A percentile compares a stretch with the other conserved stretches of the same genome.
Evolutionary conservation across 2,329 filamentous ascomycete species (phyloP).

Genomic region (Ascochyta clinopodiicola): DNA sequence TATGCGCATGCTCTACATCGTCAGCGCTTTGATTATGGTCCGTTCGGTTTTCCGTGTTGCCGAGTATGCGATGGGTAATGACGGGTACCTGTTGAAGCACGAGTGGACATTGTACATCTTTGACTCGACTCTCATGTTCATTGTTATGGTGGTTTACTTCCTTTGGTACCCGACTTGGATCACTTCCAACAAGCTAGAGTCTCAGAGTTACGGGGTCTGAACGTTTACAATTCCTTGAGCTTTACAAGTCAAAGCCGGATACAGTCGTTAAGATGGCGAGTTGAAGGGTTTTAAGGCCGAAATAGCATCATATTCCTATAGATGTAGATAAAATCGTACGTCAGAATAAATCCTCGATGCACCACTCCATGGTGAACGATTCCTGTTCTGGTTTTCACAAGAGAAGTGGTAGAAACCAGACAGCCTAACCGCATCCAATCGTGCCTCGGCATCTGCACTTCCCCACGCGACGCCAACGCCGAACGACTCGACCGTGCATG

Average conservation of each 20-base stretch:
- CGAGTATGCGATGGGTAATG: conserved; percentile 55
- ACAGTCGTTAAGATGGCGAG: neutral
- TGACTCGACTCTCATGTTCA: conserved; percentile 52
- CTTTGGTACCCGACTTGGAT: conserved; percentile 15
- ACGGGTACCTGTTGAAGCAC: conserved; percentile 51
- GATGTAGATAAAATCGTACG: neutral
- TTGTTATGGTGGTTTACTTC: conserved; percentile 44
- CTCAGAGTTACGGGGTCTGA: conserved; percentile 8
- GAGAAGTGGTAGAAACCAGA: neutral
- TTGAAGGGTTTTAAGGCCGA: neutral
- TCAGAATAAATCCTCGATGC: no score
- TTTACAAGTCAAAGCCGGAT: neutral
- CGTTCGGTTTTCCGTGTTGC: conserved; percentile 56
- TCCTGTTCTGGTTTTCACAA: no score
- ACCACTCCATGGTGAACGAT: no score
- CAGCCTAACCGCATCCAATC: conserved; percentile 14
- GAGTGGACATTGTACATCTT: conserved; percentile 56
- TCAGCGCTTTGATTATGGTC: conserved; percentile 55
- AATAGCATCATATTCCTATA: neutral
- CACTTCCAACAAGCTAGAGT: conserved; percentile 4
- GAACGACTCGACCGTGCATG: conserved; percentile 27
- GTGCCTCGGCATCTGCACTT: conserved; percentile 16
- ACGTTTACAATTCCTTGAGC: neutral
- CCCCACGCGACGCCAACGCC: conserved; percentile 19
- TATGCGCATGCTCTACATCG: conserved; percentile 52